Percentiles rank a stretch among this genome's conserved stretches.
These are phyloP conservation scores for Allomyces javanicus DNA, from an alignment of 192 early-diverging fungal species.

Conservation along the genomic window DNA sequence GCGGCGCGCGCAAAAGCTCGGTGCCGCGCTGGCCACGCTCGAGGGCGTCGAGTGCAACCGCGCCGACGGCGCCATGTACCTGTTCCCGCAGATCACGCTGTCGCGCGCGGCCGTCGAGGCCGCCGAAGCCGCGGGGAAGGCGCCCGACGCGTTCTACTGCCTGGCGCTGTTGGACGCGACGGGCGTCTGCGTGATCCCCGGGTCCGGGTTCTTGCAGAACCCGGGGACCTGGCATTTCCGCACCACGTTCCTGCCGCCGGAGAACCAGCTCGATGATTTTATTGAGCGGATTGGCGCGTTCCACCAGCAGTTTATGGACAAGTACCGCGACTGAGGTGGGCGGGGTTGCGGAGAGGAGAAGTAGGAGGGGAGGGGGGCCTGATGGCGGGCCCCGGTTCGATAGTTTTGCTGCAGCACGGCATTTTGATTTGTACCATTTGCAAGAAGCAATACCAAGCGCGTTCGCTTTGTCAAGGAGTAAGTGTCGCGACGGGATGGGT, in stretches of 20 bases:
- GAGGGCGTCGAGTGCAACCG: conserved; percentile 68
- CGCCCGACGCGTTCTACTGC: conserved; percentile 78
- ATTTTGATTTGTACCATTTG: too few species aligned
- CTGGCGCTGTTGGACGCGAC: conserved; percentile 80
- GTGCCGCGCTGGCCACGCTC: conserved; percentile 56
- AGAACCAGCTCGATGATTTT: conserved; percentile 79
- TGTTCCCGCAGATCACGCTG: conserved; percentile 67
- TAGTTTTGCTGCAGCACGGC: too few species aligned
- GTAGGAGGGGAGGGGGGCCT: too few species aligned
- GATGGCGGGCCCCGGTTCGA: too few species aligned
- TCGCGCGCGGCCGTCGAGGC: conserved; percentile 57
- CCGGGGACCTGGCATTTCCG: conserved; percentile 86
- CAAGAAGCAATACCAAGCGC: too few species aligned
- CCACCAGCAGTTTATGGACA: conserved; percentile 61
- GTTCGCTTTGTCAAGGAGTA: too few species aligned
- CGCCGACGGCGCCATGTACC: conserved; percentile 91
- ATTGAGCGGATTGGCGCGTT: conserved; percentile 54
- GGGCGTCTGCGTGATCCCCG: conserved; percentile 90
- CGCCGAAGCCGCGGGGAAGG: conserved; percentile 43
- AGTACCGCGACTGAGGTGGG: conserved; percentile 20
- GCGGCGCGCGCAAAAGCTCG: conserved; percentile 55
- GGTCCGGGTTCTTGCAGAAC: conserved; percentile 80
- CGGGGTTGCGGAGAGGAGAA: too few species aligned
- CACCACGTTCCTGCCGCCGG: conserved; percentile 86
- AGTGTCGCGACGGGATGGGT: too few species aligned